Percentiles rank a stretch among this genome's conserved stretches.
phyloP scores from a whole-genome alignment of 441 rosid genomes.

The Metrosideros polymorpha region DNA sequence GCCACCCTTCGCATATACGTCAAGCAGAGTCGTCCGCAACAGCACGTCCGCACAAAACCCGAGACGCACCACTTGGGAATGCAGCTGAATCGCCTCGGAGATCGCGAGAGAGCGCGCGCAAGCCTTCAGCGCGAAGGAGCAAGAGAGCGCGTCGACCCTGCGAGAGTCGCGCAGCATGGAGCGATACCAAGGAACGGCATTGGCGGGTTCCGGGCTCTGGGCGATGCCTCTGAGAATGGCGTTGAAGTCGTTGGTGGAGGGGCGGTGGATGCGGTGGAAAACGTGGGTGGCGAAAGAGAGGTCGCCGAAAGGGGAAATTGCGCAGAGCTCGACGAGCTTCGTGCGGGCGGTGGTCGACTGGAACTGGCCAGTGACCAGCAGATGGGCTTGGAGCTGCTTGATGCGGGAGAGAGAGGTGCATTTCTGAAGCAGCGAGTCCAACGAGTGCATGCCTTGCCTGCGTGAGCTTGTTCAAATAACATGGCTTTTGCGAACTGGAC shows the following conservation, averaged over 20 bases:
- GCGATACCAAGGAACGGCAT: constrained; percentile 51
- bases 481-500: neutral
- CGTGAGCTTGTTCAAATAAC: neutral
- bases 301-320: constrained; percentile 40
- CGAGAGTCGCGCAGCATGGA: constrained; percentile 32
- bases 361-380: constrained; percentile 47
- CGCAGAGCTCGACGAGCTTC: constrained; percentile 64
- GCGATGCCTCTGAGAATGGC: constrained; percentile 76
- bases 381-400: constrained; percentile 60
- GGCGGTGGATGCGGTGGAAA: constrained; percentile 40
- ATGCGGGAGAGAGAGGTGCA: constrained; percentile 39
- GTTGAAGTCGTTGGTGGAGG: constrained; percentile 78
- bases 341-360: constrained; percentile 43
- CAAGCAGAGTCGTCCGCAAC: constrained; percentile 66
- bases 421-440: constrained; percentile 25
- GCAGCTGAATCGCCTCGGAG: constrained; percentile 42
- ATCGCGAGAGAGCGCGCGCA: constrained; percentile 55
- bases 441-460: neutral
- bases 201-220: constrained; percentile 36
- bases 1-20: constrained; percentile 57
- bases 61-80: constrained; percentile 32
- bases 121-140: constrained; percentile 73
- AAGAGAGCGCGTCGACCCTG: constrained; percentile 65
- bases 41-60: constrained; percentile 62
- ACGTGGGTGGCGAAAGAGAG: constrained; percentile 47